These are phyloP conservation scores for Kodamaea jinghongensis DNA, from an alignment of 805 yeast genomes.

Conservation along the genomic window DNA sequence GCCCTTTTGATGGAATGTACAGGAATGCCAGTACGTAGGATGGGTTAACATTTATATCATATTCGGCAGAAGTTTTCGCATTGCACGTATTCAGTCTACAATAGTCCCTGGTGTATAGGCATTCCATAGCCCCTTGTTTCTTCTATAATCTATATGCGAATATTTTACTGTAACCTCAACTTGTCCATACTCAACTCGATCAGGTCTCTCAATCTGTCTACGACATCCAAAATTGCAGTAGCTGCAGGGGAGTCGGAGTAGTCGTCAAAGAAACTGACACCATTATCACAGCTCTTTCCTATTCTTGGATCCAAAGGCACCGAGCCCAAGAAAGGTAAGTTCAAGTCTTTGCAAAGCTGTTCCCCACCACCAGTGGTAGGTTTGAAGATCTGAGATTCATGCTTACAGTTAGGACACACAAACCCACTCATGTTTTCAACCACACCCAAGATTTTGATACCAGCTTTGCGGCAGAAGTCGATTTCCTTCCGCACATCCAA, in stretches of 20 bases:
- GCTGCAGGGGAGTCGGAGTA: conserved; percentile 94
- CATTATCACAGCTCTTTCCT: conserved; percentile 83
- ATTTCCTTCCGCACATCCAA: conserved; percentile 95
- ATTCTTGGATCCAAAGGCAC: conserved; percentile 96
- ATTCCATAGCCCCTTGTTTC: not conserved
- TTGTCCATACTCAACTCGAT: conserved; percentile 10
- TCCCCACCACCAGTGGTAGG: conserved; percentile 98
- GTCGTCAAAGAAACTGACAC: conserved; percentile 76
- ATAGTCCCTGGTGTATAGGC: not conserved
- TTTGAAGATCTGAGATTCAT: conserved; percentile 83
- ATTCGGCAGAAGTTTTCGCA: no score
- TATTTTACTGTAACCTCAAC: conserved; percentile 1
- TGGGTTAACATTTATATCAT: no score
- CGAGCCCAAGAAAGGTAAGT: conserved; percentile 78
- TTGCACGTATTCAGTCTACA: no score
- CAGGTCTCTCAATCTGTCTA: conserved; percentile 49
- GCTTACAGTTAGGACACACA: conserved; percentile 93
- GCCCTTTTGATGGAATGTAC: no score
- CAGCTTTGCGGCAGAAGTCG: conserved; percentile 90
- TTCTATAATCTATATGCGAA: not conserved
- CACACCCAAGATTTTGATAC: conserved; percentile 78
- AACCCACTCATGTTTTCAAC: conserved; percentile 99
- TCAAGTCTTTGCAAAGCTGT: conserved; percentile 74
- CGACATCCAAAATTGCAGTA: conserved; percentile 78
- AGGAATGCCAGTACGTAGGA: no score